Evolutionary conservation across 164 flowering plant species (phyloP).

Genomic region (Kingdonia uniflora): DNA sequence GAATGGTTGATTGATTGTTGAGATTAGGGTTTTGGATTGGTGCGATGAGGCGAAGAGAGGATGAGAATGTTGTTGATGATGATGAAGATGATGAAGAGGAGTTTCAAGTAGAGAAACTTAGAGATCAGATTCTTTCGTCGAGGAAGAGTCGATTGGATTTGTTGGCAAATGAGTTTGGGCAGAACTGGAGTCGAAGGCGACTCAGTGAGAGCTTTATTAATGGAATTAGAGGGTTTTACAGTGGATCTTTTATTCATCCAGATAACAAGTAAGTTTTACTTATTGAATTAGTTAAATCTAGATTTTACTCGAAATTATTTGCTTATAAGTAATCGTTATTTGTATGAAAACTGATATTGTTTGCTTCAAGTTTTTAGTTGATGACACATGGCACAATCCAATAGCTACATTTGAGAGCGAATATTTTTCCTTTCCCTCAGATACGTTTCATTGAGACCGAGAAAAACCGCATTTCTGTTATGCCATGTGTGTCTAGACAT

Average conservation of each 20-base stretch:
- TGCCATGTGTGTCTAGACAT: too few species aligned
- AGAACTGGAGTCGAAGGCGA: constrained; percentile 3
- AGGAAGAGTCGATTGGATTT: constrained; percentile 17
- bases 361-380: too few species aligned
- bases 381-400: too few species aligned
- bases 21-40: background rate
- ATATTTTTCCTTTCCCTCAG: too few species aligned
- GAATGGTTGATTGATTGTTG: too few species aligned
- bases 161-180: constrained; percentile 13
- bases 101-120: constrained; percentile 24
- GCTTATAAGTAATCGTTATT: too few species aligned
- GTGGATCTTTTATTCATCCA: constrained; percentile 19
- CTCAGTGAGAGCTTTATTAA: constrained; percentile 9
- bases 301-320: too few species aligned
- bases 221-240: constrained; percentile 9
- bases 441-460: too few species aligned
- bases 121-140: constrained; percentile 25
- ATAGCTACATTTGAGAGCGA: too few species aligned
- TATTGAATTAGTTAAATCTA: too few species aligned
- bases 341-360: too few species aligned
- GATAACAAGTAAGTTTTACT: constrained; percentile 16
- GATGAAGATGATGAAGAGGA: constrained; percentile 10
- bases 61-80: background rate
- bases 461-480: too few species aligned
- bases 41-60: background rate